phyloP scores from a whole-genome alignment of 305 asterid species.

The Solanum hybrid region DNA sequence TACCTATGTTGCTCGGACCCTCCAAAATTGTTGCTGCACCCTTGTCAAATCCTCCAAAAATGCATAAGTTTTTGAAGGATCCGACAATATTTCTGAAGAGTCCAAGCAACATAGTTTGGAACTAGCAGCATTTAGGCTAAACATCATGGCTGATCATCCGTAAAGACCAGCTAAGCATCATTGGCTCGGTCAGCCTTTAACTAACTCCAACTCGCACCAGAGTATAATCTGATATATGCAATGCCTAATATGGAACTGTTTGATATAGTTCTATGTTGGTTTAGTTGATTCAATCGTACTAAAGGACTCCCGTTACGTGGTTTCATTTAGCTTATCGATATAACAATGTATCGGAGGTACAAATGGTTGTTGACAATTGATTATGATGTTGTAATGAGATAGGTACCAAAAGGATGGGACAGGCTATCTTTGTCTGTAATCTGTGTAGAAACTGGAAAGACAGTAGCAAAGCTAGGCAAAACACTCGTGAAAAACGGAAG shows the following conservation, averaged over 20 bases:
- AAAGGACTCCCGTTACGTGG: background rate
- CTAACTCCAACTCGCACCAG: background rate
- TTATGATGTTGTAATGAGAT: background rate
- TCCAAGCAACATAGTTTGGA: background rate
- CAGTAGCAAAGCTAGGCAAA: conserved; percentile 58
- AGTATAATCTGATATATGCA: background rate
- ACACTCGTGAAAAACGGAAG: conserved; percentile 57
- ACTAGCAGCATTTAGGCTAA: background rate
- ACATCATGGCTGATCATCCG: background rate
- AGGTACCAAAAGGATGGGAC: conserved; percentile 99
- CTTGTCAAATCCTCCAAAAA: background rate
- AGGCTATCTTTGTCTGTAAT: conserved; percentile 48
- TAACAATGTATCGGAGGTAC: background rate
- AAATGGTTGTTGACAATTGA: background rate
- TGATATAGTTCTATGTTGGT: background rate
- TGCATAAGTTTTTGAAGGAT: background rate
- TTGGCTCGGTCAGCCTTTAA: background rate
- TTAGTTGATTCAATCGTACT: background rate
- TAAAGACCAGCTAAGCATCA: background rate
- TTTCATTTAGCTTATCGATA: background rate
- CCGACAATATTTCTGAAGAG: background rate
- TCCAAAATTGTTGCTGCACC: background rate
- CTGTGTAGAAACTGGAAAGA: conserved; percentile 64
- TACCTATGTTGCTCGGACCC: background rate
- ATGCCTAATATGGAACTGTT: background rate